Evolutionary conservation across 1,284 basidiomycete genomes (phyloP), one percentile per base, ranked within the genome.

Genomic region (Ceratobasidium sp.): DNA sequence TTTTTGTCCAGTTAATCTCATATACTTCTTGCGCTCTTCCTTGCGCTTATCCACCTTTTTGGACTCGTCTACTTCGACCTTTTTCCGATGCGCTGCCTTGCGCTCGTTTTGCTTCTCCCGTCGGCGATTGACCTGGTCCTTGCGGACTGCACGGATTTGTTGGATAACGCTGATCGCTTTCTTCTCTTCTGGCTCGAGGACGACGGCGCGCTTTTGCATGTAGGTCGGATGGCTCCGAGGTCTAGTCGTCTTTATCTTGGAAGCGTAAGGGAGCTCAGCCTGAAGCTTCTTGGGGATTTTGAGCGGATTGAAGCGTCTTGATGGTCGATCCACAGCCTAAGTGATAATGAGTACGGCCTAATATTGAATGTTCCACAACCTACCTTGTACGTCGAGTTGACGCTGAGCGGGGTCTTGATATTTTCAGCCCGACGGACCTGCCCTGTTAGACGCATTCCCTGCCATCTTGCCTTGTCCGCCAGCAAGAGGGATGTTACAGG

Each of bases 401-500:
- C 89, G 80, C 91, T 87, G 46, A 91, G 84, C 0, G 96, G 97
- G 6, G 96, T 96, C 83, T 95, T 94, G 62, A 97, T 82, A 1
- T 90, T 91, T 82, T 96, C 89, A 23, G 96, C 95, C 30, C 92
- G 89, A 18, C 98, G 90, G 30, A 99, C 92, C 83, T 96, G 92
- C 46, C 98, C 97, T 0, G 97, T 99, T 50, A 99, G 88, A 48
- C 98, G 92, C 97, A 99, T 99, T 0, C 97, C 97, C 55, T 89
- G 85, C 96, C 96, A 98, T 50, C 86, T 84, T 20, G 86, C 85
- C 85, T 97, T 96, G 84, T 96, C 89, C 33, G 92, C 90, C 7
- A 96, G 87, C 0, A 99, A 88, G 10, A 99, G 88, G 0, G 95
- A 97, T 0, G 95, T 97, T 79, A 99, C 96, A 0, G 98, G 95